phyloP scores from a whole-genome alignment of 352 stramenopile species.

The Phytophthora europaea region DNA sequence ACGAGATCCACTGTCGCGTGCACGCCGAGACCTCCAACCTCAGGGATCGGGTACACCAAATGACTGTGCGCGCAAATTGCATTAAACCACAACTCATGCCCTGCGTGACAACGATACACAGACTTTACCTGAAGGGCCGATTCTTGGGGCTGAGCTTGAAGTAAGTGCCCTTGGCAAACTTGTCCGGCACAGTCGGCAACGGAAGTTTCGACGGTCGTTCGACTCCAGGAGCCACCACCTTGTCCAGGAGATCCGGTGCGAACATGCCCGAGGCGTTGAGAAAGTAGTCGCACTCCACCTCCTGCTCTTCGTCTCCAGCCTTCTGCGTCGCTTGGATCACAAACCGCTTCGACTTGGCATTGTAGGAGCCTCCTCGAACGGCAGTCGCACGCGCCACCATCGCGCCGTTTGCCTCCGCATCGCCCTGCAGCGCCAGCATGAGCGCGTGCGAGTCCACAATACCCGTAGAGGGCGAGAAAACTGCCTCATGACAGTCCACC shows the following conservation, averaged over 20 bases:
- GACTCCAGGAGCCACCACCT: constrained; percentile 29
- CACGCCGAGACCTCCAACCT: constrained; percentile 95
- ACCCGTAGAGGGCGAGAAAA: constrained; percentile 96
- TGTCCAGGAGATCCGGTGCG: constrained; percentile 55
- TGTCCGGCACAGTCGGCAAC: constrained; percentile 53
- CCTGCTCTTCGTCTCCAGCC: constrained; percentile 48
- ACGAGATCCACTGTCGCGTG: constrained; percentile 96
- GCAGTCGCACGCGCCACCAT: constrained; percentile 78
- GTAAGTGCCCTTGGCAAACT: constrained; percentile 97
- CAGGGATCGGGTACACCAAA: constrained; percentile 97
- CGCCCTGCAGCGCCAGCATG: constrained; percentile 91
- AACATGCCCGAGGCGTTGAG: constrained; percentile 94
- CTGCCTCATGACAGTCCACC: constrained; percentile 71
- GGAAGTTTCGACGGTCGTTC: neutral
- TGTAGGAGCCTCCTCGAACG: constrained; percentile 59
- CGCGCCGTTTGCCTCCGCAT: constrained; percentile 91
- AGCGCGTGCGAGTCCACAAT: constrained; percentile 96
- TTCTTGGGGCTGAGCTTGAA: constrained; percentile 84
- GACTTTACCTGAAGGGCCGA: constrained; percentile 65
- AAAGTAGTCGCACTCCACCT: constrained; percentile 92
- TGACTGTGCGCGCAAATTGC: constrained; percentile 42
- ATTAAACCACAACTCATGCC: neutral
- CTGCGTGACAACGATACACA: constrained; percentile 2
- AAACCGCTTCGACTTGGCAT: constrained; percentile 42
- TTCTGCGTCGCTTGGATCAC: constrained; percentile 50